phyloP scores from a whole-genome alignment of 768 basidiomycete species.

The Suillus subluteus region DNA sequence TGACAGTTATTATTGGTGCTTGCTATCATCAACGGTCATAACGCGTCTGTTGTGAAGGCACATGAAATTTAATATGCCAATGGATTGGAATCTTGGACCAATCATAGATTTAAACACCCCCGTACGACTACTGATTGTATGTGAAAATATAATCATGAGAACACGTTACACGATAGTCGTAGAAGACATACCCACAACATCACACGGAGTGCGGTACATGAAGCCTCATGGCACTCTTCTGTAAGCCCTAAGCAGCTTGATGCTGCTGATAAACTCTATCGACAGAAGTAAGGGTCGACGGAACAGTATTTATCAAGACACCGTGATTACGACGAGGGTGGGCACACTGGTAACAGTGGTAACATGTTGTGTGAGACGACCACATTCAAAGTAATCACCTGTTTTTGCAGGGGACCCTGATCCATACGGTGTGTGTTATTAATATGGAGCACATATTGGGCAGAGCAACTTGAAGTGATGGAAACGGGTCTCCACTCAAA shows the following conservation, averaged over 20 bases:
- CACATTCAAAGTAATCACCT: not conserved
- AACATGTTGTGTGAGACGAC: not conserved
- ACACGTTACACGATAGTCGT: not conserved
- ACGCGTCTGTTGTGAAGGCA: not conserved
- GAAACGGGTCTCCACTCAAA: not conserved
- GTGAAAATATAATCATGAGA: slow-evolving; percentile 2
- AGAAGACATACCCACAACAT: too few species aligned
- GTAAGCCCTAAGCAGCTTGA: not conserved
- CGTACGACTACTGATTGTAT: not conserved
- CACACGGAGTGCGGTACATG: not conserved
- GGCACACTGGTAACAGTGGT: not conserved
- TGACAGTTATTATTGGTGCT: too few species aligned
- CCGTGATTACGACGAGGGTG: not conserved
- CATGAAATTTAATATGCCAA: slow-evolving; percentile 1
- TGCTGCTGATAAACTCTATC: not conserved
- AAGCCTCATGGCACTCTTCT: not conserved
- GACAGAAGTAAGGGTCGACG: not conserved
- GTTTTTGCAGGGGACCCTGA: not conserved
- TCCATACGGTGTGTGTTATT: slow-evolving; percentile 3
- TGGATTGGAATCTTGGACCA: not conserved
- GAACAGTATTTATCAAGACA: not conserved
- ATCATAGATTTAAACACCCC: not conserved
- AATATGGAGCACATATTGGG: not conserved
- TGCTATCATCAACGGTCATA: slow-evolving; percentile 1
- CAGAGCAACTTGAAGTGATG: not conserved